Percentiles rank a stretch among this genome's conserved stretches.
These are phyloP conservation scores for Fonsecaea monophora DNA, from an alignment of 2,329 filamentous ascomycete species.

Conservation along the genomic window DNA sequence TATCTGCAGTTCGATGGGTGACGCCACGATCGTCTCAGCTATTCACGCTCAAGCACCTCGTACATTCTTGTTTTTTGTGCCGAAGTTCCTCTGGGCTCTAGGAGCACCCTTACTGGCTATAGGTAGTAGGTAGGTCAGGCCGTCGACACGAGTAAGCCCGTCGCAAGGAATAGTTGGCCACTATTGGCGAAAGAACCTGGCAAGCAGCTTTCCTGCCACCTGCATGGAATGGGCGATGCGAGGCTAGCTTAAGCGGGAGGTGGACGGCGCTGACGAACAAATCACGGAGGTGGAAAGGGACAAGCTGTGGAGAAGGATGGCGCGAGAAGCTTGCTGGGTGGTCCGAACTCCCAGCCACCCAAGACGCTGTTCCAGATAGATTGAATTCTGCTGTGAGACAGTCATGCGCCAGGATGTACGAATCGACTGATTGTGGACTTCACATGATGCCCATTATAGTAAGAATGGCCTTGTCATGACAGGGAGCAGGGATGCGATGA, in stretches of 20 bases:
- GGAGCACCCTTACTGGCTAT: not conserved
- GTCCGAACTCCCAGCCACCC: conserved; percentile 19
- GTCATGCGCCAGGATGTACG: conserved; percentile 1
- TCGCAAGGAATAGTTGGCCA: not conserved
- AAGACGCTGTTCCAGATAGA: conserved; percentile 13
- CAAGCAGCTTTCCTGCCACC: conserved; percentile 1
- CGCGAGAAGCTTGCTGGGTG: conserved; percentile 14
- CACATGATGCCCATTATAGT: not conserved
- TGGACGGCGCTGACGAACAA: conserved; percentile 6
- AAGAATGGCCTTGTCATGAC: not conserved
- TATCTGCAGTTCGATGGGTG: not conserved
- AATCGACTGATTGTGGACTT: not conserved
- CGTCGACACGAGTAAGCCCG: not conserved
- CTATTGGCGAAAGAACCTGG: not conserved
- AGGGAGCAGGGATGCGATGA: not conserved
- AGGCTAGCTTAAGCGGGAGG: conserved; percentile 7
- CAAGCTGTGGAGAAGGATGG: conserved; percentile 3
- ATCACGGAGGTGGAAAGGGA: conserved; percentile 13
- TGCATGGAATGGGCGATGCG: conserved; percentile 2
- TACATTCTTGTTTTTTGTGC: not conserved
- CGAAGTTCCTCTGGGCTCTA: not conserved
- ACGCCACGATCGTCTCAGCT: not conserved
- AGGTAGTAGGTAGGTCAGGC: not conserved
- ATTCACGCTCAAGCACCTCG: not conserved
- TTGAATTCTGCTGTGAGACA: not conserved